Conservation (phyloP, 2,329 filamentous ascomycete genomes). For the Fusarium sp. region DNA sequence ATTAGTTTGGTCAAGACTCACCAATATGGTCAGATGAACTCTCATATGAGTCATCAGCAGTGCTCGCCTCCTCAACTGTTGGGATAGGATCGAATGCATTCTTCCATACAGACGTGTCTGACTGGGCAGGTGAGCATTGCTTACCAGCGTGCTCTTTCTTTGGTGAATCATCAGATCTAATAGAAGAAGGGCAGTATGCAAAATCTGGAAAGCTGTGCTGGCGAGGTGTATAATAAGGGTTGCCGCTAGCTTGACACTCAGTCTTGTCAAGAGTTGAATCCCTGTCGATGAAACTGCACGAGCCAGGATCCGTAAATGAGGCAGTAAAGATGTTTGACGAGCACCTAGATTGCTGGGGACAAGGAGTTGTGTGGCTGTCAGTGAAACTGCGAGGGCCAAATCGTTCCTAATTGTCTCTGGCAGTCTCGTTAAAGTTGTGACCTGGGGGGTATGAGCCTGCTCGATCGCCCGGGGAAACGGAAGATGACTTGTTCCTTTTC, state of each 20-base stretch:
- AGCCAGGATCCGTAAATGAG: slow-evolving; percentile 27
- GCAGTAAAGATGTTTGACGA: slow-evolving; percentile 16
- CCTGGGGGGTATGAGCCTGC: slow-evolving; percentile 7
- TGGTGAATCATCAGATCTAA: slow-evolving; percentile 13
- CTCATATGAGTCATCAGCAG: slow-evolving; percentile 38
- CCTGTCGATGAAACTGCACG: slow-evolving; percentile 6
- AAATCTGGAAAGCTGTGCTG: slow-evolving; percentile 26
- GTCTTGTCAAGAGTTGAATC: slow-evolving; percentile 14
- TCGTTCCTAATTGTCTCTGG: slow-evolving; percentile 43
- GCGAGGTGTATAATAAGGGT: slow-evolving; percentile 50
- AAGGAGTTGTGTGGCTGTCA: slow-evolving; percentile 23
- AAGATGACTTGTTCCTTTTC: slow-evolving; percentile 12
- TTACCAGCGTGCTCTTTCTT: not conserved
- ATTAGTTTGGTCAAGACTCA: slow-evolving; percentile 25
- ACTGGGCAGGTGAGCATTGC: not conserved
- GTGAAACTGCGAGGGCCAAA: slow-evolving; percentile 34
- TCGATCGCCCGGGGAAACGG: not conserved
- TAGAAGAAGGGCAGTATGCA: slow-evolving; percentile 8
- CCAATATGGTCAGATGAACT: slow-evolving; percentile 44
- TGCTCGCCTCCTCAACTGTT: slow-evolving; percentile 50
- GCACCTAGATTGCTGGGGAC: slow-evolving; percentile 11
- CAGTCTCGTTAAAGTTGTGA: slow-evolving; percentile 33
- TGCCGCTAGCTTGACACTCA: slow-evolving; percentile 35
- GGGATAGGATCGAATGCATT: slow-evolving; percentile 42
- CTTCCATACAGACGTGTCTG: slow-evolving; percentile 28